phyloP scores from a whole-genome alignment of 164 flowering plant species.

The Stephania yunnanensis region DNA sequence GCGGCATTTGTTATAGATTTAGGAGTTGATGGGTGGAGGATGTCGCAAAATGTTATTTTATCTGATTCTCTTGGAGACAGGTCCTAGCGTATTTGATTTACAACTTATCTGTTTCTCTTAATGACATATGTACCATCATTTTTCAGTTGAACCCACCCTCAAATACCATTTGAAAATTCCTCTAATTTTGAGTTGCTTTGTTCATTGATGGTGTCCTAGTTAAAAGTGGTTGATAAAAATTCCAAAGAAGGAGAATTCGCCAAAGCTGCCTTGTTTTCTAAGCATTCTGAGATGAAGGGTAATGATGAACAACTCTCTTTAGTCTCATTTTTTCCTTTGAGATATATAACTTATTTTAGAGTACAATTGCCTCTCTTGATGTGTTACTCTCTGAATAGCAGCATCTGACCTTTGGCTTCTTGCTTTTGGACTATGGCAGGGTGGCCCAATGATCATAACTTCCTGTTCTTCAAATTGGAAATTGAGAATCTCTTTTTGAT shows the following conservation, averaged over 20 bases:
- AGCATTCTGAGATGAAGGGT: constrained; percentile 93
- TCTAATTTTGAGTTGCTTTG: background rate
- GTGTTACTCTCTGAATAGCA: background rate
- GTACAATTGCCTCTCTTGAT: background rate
- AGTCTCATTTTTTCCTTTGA: background rate
- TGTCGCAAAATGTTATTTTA: no score
- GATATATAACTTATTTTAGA: background rate
- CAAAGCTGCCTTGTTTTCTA: constrained; percentile 59
- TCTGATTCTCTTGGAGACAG: no score
- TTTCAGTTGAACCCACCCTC: background rate
- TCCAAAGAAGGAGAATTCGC: constrained; percentile 69
- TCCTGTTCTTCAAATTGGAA: constrained; percentile 66
- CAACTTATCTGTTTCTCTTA: background rate
- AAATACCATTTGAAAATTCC: background rate
- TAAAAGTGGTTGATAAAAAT: constrained; percentile 38
- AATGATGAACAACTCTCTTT: constrained; percentile 11
- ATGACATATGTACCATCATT: background rate
- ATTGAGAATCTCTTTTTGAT: constrained; percentile 75
- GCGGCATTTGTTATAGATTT: no score
- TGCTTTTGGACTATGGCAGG: constrained; percentile 29
- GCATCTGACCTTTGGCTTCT: background rate
- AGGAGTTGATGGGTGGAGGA: no score
- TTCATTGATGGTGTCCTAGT: constrained; percentile 30
- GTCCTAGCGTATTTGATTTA: no score
- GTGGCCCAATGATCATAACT: constrained; percentile 81